These are phyloP conservation scores for Aspergillus persii DNA, from an alignment of 2,329 filamentous ascomycete genomes.

Conservation along the genomic window DNA sequence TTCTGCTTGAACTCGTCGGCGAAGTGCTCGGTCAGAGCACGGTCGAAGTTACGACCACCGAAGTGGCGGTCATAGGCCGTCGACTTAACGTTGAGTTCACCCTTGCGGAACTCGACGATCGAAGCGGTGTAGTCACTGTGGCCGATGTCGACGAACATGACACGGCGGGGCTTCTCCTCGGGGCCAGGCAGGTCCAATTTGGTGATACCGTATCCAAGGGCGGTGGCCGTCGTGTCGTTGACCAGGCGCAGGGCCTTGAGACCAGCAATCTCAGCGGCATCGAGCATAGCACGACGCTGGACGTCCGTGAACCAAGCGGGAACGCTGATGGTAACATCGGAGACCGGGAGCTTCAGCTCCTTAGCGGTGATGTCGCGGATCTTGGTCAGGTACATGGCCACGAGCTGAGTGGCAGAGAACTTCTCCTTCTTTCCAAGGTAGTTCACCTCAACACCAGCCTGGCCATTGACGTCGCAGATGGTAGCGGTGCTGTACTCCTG, in stretches of 20 bases:
- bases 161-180: conserved; percentile 88
- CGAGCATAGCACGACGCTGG: conserved; percentile 84
- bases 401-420: conserved; percentile 91
- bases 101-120: conserved; percentile 95
- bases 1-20: conserved; percentile 95
- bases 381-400: conserved; percentile 94
- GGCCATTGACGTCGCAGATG: conserved; percentile 85
- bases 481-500: conserved; percentile 84
- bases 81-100: conserved; percentile 88
- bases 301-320: conserved; percentile 96
- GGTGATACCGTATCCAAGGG: conserved; percentile 95
- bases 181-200: conserved; percentile 86
- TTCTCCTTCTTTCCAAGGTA: conserved; percentile 94
- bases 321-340: conserved; percentile 89
- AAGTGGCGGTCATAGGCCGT: conserved; percentile 95
- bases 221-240: conserved; percentile 96
- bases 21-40: conserved; percentile 90
- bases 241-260: conserved; percentile 90
- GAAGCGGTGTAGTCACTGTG: conserved; percentile 95
- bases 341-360: conserved; percentile 87
- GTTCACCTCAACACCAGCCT: conserved; percentile 89
- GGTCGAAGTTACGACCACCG: conserved; percentile 95
- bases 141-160: conserved; percentile 91
- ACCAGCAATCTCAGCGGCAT: conserved; percentile 89
- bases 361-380: conserved; percentile 82